Evolutionary conservation across 2,329 filamentous ascomycete species (phyloP), one percentile per base, ranked within the genome.

Genomic region (Talaromyces albobiverticillius): DNA sequence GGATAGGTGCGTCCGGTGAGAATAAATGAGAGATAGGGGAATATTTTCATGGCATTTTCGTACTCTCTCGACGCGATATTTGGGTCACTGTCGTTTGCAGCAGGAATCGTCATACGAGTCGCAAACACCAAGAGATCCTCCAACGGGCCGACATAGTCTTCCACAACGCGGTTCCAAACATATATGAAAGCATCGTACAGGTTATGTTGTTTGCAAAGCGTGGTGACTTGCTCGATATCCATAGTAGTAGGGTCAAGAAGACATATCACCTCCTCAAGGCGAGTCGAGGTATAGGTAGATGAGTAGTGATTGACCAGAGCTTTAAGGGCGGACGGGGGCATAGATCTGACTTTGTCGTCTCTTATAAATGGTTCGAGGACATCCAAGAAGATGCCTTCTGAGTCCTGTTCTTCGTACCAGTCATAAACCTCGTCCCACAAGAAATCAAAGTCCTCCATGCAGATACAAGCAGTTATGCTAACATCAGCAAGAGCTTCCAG

Each of bases 141-240:
- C 54, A 97, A 78, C 1, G 94, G 93, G 1, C 92, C 95, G 58
- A 96, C 86, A 64, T 95, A 96, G 70, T 99, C 95, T 58, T 79
- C 78, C 25, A 99, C 77, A 2, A 90, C 91, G 69, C 90, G 87
- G 57, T 95, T 97, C 94, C 94, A 99, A 53, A 99, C 89, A 68
- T 97, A 96, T 41, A 95, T 91, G 54, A 96, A 82, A 2, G 94
- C 95, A 71, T 99, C 95, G 66, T 96, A 99, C 3, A 99, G 81
- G 60, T 88, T 84, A 69, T 97, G 86, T 67, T 93, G 87, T 69
- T 94, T 95, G 79, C 94, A 99, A 22, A 99, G 78, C 11, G 82
- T 82, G 0, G 93, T 96, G 55, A 95, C 85, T 70, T 97, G 90
- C 67, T 99, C 93, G 61, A 99, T 85, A 67, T 99, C 95, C 67